Base-by-base conservation (phyloP, 1,139 yeast species). In the Geotrichum candidum region DNA sequence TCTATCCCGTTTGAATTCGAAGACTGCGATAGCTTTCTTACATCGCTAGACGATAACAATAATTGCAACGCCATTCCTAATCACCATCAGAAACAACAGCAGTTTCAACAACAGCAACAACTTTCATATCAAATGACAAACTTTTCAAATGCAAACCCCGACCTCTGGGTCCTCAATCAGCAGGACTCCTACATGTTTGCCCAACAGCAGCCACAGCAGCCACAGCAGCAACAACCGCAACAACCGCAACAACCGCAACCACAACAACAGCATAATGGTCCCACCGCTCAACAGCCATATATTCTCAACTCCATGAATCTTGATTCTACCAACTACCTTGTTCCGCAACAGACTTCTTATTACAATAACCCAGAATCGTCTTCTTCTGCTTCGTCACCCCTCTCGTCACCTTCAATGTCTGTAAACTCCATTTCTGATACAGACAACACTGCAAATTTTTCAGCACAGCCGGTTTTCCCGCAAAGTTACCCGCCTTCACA, bases 11-110 rank as follows among this genome's bases (percentile, higher is more conserved):
- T 68, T 61, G 69, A 68, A 53, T 67, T 67, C 52, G 69, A 66
- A 25, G 70, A 67, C 64, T 68, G 70, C 59, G 70, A 68, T 62
- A 55, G 66, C 18, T 67, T 66, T 52, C 62, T 68, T 38, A 66
- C 66, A 33, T 65, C 69, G 7, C 52, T 68, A 46, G 68, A 68
- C 51, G 63, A 65, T 48, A 51, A 58, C 51, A 58, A 54, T 58
- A 35, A 18, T 52, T 1, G 46, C 29, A n/a, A 22, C 53, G n/a
- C 27, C 38, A 53, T 52, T 35, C 23, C 50, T 52, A 18, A 31
- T 13, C 38, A 54, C 23, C 54, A 33, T 33, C 31, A 53, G 54
- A 41, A 54, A 25, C 48, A 15, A 31, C 50, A 58, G 35, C 53
- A 29, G 25, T 51, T 15, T 5, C 55, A 46, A 25, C 59, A 41